phyloP scores from a whole-genome alignment of 768 basidiomycete species.

The Tremella yokohamensis region DNA sequence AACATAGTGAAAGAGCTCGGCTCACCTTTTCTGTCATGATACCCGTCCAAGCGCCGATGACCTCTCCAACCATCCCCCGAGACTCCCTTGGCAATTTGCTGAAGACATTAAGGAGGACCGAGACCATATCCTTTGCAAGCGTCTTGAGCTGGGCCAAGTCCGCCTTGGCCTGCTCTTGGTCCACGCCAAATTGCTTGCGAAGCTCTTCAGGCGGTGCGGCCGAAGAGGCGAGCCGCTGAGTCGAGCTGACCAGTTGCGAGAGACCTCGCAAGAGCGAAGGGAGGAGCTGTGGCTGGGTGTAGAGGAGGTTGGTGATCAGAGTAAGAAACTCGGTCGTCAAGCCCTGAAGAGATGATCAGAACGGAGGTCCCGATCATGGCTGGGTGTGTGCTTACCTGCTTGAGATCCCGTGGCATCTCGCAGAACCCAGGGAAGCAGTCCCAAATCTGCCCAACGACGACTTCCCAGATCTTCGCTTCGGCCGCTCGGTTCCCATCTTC shows the following conservation, averaged over 20 bases:
- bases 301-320: constrained; percentile 88
- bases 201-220: constrained; percentile 51
- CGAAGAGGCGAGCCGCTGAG: constrained; percentile 58
- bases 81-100: constrained; percentile 71
- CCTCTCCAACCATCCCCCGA: constrained; percentile 76
- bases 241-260: constrained; percentile 76
- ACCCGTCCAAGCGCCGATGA: constrained; percentile 77
- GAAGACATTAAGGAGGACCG: constrained; percentile 96
- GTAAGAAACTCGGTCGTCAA: constrained; percentile 75
- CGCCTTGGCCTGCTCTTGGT: constrained; percentile 60
- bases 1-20: constrained; percentile 1
- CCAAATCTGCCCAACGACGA: constrained; percentile 92
- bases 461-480: constrained; percentile 93
- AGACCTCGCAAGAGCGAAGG: constrained; percentile 76
- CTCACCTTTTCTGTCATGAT: constrained; percentile 70
- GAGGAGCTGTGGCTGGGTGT: constrained; percentile 78
- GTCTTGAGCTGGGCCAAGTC: constrained; percentile 70
- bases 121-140: constrained; percentile 86
- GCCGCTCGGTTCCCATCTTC: constrained; percentile 61
- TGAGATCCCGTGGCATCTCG: constrained; percentile 70
- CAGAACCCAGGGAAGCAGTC: constrained; percentile 86
- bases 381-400: constrained; percentile 56
- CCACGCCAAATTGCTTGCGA: constrained; percentile 55
- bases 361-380: not conserved
- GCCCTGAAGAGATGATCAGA: constrained; percentile 55